Base-by-base conservation (phyloP, 73 alveolate species). In the Diophrys sp. region DNA sequence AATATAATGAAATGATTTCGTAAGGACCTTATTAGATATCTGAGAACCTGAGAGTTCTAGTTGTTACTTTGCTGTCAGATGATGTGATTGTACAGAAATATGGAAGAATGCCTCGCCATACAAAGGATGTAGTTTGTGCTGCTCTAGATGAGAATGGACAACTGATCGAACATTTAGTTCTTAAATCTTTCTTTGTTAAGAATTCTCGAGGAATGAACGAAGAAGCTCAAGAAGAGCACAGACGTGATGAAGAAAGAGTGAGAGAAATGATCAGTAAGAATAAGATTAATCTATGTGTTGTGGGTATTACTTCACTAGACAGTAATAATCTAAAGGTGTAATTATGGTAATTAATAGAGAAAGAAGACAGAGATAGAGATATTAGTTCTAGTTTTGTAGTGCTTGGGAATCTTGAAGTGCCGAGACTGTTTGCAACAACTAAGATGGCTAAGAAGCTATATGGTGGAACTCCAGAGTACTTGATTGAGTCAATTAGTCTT, bases 351-450 rank as follows among this genome's bases (percentile, higher is more conserved):
- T 23, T 28, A 14, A 31, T 28, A 25, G 56, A 68, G 24, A 28
- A 68, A 68, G 31, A 31, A 5, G 75, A 68, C 5, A 23, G 2
- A 29, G 24, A 29, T 68, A n/a, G 18, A 25, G 75, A 25, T 2
- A n/a, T 2, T 29, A 2, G 18, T n/a, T 2, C 32, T 57, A 77
- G 81, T 24, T 83, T 53, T 73, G 91, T 83, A 1, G 53, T 56
- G 0, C 69, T 77, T 73, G 91, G 91, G 24, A 30, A 54, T 23
- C 85, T 85, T 53, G 90, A 89, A 89, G 66, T 85, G 73, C 90
- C 91, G 70, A 89, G 81, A 82, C 74, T 89, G 73, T 84, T 89
- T 81, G 70, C 97, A 67, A 71, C 93, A 88, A 33, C 87, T 76
- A 88, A 89, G 77, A 71, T 83, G 68, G 71, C 81, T 53, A 23